Evolutionary conservation across 768 basidiomycete genomes (phyloP).

Genomic region (Boletus sp.): DNA sequence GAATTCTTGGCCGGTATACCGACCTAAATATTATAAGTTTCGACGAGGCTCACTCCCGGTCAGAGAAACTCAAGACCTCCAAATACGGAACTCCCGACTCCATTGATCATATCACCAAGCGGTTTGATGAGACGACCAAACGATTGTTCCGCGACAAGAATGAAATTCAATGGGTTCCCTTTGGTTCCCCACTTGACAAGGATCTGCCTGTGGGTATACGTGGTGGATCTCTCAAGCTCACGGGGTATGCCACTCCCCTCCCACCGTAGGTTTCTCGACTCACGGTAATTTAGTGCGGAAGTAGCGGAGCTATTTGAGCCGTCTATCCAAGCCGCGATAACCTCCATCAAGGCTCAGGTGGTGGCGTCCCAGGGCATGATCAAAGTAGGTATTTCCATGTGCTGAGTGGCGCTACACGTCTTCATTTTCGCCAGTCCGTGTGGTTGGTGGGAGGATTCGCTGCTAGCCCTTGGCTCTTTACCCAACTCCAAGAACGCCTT

Average conservation of each 20-base stretch:
- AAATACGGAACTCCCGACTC: slow-evolving; percentile 70
- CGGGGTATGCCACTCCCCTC: slow-evolving; percentile 48
- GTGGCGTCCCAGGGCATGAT: slow-evolving; percentile 65
- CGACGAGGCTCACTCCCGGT: slow-evolving; percentile 5
- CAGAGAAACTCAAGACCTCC: slow-evolving; percentile 71
- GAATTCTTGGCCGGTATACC: slow-evolving; percentile 60
- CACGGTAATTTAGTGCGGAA: slow-evolving; percentile 31
- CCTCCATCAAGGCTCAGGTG: slow-evolving; percentile 68
- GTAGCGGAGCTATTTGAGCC: slow-evolving; percentile 77
- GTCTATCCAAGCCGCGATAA: slow-evolving; percentile 68
- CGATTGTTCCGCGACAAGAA: slow-evolving; percentile 68
- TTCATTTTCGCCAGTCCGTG: slow-evolving; percentile 51
- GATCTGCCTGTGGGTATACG: slow-evolving; percentile 68
- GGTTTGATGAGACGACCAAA: slow-evolving; percentile 82
- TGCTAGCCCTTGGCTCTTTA: slow-evolving; percentile 76
- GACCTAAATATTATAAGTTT: neutral
- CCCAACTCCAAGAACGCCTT: slow-evolving; percentile 69
- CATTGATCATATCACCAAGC: slow-evolving; percentile 74
- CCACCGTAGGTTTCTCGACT: neutral
- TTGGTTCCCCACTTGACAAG: slow-evolving; percentile 77
- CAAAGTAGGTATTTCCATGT: slow-evolving; percentile 39
- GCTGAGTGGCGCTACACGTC: neutral
- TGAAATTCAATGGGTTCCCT: slow-evolving; percentile 68
- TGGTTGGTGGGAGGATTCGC: slow-evolving; percentile 84
- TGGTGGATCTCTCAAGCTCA: slow-evolving; percentile 66